These are phyloP conservation scores for Piloderma croceum DNA, from an alignment of 768 basidiomycete species.

Conservation along the genomic window DNA sequence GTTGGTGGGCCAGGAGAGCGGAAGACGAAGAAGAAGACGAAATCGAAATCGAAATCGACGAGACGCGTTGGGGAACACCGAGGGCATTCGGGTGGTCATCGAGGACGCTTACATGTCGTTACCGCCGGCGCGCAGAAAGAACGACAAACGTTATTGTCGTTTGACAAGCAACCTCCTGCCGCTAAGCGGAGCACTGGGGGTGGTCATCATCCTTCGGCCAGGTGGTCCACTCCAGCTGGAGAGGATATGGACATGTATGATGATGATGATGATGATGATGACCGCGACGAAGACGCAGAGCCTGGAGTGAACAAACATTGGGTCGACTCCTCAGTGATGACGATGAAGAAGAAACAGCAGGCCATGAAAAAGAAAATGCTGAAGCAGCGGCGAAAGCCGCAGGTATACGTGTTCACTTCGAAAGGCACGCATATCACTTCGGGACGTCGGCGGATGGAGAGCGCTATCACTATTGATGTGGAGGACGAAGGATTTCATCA, in stretches of 20 bases:
- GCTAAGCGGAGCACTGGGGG: neutral
- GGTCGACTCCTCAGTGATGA: constrained; percentile 5
- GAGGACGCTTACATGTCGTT: constrained; percentile 30
- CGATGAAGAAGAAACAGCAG: constrained; percentile 23
- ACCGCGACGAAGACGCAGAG: neutral
- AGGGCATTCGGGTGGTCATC: constrained; percentile 13
- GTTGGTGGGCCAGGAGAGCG: constrained; percentile 18
- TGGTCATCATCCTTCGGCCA: neutral
- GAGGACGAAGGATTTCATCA: constrained; percentile 40
- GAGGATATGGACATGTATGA: neutral
- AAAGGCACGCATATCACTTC: constrained; percentile 34
- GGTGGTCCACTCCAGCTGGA: neutral
- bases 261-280: neutral
- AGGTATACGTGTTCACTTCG: constrained; percentile 35
- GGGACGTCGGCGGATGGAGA: constrained; percentile 26
- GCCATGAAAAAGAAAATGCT: constrained; percentile 24
- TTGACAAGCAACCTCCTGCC: constrained; percentile 12
- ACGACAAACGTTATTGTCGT: constrained; percentile 37
- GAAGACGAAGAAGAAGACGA: constrained; percentile 11
- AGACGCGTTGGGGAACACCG: constrained; percentile 10
- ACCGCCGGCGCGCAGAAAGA: constrained; percentile 32
- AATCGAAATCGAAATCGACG: constrained; percentile 13
- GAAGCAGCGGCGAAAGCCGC: constrained; percentile 22
- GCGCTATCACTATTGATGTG: constrained; percentile 35
- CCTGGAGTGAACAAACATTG: constrained; percentile 1